phyloP scores from a whole-genome alignment of 2,329 filamentous ascomycete species.

The Helicocarpus griseus region DNA sequence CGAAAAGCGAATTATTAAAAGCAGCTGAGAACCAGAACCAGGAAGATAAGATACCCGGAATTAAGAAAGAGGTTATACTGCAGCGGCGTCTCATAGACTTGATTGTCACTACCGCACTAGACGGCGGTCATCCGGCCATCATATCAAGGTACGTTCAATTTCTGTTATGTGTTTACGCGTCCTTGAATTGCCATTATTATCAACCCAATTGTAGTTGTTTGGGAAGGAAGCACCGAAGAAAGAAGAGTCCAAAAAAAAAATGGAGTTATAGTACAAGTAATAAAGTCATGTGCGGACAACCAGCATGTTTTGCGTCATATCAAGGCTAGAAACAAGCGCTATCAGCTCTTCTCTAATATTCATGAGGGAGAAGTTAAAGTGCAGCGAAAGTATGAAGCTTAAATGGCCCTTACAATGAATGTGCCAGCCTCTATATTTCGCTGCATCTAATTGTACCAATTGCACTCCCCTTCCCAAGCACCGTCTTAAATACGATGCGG shows the following conservation, averaged over 20 bases:
- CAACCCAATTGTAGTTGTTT: conserved; percentile 24
- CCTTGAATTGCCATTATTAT: conserved; percentile 12
- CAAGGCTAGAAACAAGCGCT: conserved; percentile 22
- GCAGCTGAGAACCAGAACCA: conserved; percentile 50
- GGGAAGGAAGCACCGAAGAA: conserved; percentile 11
- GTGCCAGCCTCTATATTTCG: conserved; percentile 2
- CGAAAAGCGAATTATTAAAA: conserved; percentile 45
- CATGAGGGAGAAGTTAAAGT: background rate
- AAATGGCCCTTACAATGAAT: conserved; percentile 3
- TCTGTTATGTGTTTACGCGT: conserved; percentile 8
- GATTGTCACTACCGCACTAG: conserved; percentile 34
- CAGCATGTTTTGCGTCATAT: conserved; percentile 14
- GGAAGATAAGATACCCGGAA: conserved; percentile 42
- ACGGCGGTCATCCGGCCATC: conserved; percentile 37
- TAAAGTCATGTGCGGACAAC: conserved; percentile 19
- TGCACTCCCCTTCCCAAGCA: background rate
- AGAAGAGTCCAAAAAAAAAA: conserved; percentile 11
- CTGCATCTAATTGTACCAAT: conserved; percentile 3
- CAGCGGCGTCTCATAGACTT: conserved; percentile 49
- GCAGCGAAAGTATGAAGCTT: conserved; percentile 6
- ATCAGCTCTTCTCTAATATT: conserved; percentile 7
- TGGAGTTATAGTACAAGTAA: conserved; percentile 29
- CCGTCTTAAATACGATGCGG: background rate
- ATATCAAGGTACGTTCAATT: conserved; percentile 39
- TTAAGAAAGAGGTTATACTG: conserved; percentile 48